Conservation (phyloP, 495 filamentous ascomycete species). For the Aspergillus affinis region DNA sequence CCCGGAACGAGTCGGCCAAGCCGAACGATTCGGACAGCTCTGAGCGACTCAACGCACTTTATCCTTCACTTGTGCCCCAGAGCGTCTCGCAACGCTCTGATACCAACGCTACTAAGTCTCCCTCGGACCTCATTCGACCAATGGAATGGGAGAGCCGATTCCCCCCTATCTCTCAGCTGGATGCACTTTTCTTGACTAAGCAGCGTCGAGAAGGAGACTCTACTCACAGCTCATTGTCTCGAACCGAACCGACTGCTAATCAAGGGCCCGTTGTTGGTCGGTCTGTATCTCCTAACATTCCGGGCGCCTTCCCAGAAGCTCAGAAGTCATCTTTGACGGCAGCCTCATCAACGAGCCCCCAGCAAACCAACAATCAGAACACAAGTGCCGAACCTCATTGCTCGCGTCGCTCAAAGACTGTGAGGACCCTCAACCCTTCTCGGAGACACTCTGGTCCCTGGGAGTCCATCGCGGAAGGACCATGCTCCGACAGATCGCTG, state of each 20-base stretch:
- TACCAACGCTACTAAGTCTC: slow-evolving; percentile 9
- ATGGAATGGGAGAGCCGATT: slow-evolving; percentile 35
- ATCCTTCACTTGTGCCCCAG: slow-evolving; percentile 31
- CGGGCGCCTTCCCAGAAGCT: slow-evolving; percentile 21
- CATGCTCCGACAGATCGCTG: slow-evolving; percentile 12
- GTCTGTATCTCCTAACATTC: slow-evolving; percentile 3
- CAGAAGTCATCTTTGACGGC: neutral
- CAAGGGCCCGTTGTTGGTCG: neutral
- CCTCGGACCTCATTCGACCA: slow-evolving; percentile 24
- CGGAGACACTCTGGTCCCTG: slow-evolving; percentile 22
- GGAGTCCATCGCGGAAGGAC: slow-evolving; percentile 12
- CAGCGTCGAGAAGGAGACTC: slow-evolving; percentile 13
- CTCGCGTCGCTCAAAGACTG: slow-evolving; percentile 30
- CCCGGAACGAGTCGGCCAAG: neutral
- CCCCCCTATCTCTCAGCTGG: slow-evolving; percentile 46
- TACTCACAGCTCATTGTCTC: neutral
- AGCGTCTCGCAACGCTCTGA: slow-evolving; percentile 2
- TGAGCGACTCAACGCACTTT: slow-evolving; percentile 26
- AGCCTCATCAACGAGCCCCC: neutral
- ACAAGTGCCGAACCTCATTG: neutral
- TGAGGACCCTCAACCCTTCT: slow-evolving; percentile 16
- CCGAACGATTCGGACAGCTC: slow-evolving; percentile 16
- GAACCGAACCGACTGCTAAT: neutral
- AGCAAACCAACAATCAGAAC: neutral
- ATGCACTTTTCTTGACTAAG: slow-evolving; percentile 38